Evolutionary conservation across 1,139 yeast genomes (phyloP).

Genomic region (Hyphopichia buzzinii): DNA sequence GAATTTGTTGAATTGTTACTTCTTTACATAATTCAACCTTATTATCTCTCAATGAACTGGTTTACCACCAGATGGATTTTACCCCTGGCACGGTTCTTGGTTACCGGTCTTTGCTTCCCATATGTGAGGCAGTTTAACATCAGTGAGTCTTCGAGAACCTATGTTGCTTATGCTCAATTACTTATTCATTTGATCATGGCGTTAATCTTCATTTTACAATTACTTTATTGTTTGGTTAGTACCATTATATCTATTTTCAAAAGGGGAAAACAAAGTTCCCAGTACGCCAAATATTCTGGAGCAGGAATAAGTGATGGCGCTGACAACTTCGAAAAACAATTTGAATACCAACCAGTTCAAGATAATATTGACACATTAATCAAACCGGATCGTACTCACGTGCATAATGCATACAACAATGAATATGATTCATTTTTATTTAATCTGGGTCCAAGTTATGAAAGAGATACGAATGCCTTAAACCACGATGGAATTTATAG

Average conservation of each 20-base stretch:
- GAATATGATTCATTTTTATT: not conserved
- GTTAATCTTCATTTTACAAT: slow-evolving; percentile 32
- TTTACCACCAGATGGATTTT: slow-evolving; percentile 36
- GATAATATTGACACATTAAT: slow-evolving; percentile 1
- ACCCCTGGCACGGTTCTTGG: slow-evolving; percentile 36
- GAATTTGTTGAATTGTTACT: slow-evolving; percentile 33
- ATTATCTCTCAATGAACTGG: slow-evolving; percentile 37
- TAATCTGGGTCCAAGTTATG: not conserved
- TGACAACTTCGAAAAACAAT: slow-evolving; percentile 27
- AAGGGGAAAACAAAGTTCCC: slow-evolving; percentile 8
- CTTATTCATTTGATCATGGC: slow-evolving; percentile 39
- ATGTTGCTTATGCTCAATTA: slow-evolving; percentile 42
- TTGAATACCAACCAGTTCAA: slow-evolving; percentile 32
- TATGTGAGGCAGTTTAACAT: slow-evolving; percentile 30
- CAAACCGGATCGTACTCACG: not conserved
- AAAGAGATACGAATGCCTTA: not conserved
- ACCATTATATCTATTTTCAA: slow-evolving; percentile 26
- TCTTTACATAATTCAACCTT: slow-evolving; percentile 38
- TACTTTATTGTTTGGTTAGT: slow-evolving; percentile 27
- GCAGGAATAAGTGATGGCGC: slow-evolving; percentile 10
- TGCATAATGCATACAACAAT: not conserved
- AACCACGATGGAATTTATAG: not conserved
- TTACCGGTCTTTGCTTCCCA: slow-evolving; percentile 42
- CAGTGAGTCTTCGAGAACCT: slow-evolving; percentile 35
- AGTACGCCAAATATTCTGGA: slow-evolving; percentile 6